Conservation (phyloP, 2,329 filamentous ascomycete species). For the Arachnomyces sp. region DNA sequence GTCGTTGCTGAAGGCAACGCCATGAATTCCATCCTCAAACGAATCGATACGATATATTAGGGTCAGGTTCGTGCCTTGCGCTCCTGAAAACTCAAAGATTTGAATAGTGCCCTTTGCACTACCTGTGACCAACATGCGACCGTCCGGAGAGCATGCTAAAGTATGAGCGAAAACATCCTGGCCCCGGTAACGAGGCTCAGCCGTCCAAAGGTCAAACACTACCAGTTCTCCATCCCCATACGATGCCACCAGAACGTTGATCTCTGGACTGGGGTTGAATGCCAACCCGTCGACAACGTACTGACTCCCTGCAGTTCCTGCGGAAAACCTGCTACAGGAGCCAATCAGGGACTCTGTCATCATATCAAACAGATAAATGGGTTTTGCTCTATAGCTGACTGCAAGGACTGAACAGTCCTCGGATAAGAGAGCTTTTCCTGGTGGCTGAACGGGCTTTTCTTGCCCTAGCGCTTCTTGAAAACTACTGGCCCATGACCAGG, state of each 20-base stretch:
- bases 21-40: background rate
- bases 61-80: background rate
- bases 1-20: constrained; percentile 3
- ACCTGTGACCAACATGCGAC: constrained; percentile 17
- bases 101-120: constrained; percentile 17
- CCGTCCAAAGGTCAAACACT: constrained; percentile 20
- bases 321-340: constrained; percentile 19
- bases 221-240: constrained; percentile 27
- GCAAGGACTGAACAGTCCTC: constrained; percentile 11
- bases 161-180: constrained; percentile 16
- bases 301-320: constrained; percentile 10
- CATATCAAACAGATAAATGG: constrained; percentile 12
- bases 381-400: constrained; percentile 17
- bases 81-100: constrained; percentile 19
- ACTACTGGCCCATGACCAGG: too few species aligned
- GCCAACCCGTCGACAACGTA: constrained; percentile 21
- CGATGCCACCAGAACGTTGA: constrained; percentile 22
- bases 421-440: constrained; percentile 7
- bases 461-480: too few species aligned
- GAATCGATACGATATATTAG: constrained; percentile 2
- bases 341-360: constrained; percentile 6
- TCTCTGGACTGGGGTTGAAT: constrained; percentile 27
- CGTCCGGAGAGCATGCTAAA: constrained; percentile 21
- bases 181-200: constrained; percentile 9
- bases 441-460: too few species aligned